Conservation (phyloP, 257 asterid species). For the Primulina eburnea region DNA sequence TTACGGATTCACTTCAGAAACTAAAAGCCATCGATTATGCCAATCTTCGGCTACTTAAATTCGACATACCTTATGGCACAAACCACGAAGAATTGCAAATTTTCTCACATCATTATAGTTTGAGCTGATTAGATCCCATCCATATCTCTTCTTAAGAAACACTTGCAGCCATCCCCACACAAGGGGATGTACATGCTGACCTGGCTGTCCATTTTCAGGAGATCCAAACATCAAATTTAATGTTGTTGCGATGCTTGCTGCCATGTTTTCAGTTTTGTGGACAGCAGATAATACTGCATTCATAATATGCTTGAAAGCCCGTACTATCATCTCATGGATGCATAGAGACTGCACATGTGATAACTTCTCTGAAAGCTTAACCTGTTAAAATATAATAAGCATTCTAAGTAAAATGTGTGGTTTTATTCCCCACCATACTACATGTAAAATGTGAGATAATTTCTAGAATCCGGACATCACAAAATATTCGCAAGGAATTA, state of each 20-base stretch:
- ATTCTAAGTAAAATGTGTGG: slow-evolving; percentile 10
- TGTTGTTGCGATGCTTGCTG: slow-evolving; percentile 74
- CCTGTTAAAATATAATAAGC: slow-evolving; percentile 48
- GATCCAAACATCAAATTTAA: slow-evolving; percentile 91
- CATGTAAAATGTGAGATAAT: slow-evolving; percentile 11
- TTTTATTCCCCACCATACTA: slow-evolving; percentile 14
- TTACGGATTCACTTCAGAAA: slow-evolving; percentile 11
- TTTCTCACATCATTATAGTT: slow-evolving; percentile 75
- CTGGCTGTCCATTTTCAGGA: slow-evolving; percentile 49
- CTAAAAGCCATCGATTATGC: slow-evolving; percentile 13
- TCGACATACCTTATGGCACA: slow-evolving; percentile 78
- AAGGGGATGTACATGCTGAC: slow-evolving; percentile 62
- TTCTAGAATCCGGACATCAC: neutral
- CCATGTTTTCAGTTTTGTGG: slow-evolving; percentile 61
- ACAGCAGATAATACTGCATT: slow-evolving; percentile 84
- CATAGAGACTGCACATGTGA: slow-evolving; percentile 97
- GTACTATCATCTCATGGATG: slow-evolving; percentile 92
- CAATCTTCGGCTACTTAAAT: slow-evolving; percentile 22
- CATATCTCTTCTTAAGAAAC: slow-evolving; percentile 80
- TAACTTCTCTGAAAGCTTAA: slow-evolving; percentile 90
- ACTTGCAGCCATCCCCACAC: slow-evolving; percentile 90
- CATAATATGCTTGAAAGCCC: slow-evolving; percentile 91
- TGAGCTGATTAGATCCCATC: slow-evolving; percentile 65
- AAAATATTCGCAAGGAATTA: neutral
- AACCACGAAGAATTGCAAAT: slow-evolving; percentile 87